Base-by-base conservation (phyloP, 352 stramenopile species). In the Phytophthora hybrid region DNA sequence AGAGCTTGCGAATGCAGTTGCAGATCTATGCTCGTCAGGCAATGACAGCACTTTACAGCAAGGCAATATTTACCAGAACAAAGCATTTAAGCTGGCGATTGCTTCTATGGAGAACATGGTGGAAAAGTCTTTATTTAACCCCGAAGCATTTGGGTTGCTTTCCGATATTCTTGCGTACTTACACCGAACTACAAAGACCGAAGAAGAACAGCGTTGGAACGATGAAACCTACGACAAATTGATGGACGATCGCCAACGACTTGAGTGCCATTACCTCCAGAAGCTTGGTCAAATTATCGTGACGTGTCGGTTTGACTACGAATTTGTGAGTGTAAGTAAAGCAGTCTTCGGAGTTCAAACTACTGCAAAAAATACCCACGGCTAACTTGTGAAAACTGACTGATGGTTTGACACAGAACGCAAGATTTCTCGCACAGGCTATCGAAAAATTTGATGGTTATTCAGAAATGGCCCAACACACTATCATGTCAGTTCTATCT, bases 221-320 rank as follows among this genome's bases (percentile, higher is more conserved):
- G 55, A 46, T 1, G 46, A 62, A 46, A 26, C 62, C 51, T 58
- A 34, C 23, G 59, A 56, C 0, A 51, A 54, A 7, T 34, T 74
- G 61, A 16, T 53, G 73, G 51, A 57, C 31, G 21, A 71, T 29
- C 59, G 59, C 32, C 59, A 74, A 56, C 59, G 21, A 19, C 71
- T 91, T 21, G 79, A 89, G 63, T 84, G 82, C 41, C 60, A 73
- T 37, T 91, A 81, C 49, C 71, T 91, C 53, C 73, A 89, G 37
- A 82, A 81, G 14, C 74, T 91, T 23, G 80, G 84, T 9, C 77
- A 84, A 37, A 72, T 91, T 21, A 61, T 91, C 31, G 74, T 77
- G 18, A 57, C 79, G 49, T 76, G 83, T 44, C 77, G 41, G 34
- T 84, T 78, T 34, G 80, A 91, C 57, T 91, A 91, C 59, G 66